phyloP scores from a whole-genome alignment of 805 yeast species.

The Candida dendrica region DNA sequence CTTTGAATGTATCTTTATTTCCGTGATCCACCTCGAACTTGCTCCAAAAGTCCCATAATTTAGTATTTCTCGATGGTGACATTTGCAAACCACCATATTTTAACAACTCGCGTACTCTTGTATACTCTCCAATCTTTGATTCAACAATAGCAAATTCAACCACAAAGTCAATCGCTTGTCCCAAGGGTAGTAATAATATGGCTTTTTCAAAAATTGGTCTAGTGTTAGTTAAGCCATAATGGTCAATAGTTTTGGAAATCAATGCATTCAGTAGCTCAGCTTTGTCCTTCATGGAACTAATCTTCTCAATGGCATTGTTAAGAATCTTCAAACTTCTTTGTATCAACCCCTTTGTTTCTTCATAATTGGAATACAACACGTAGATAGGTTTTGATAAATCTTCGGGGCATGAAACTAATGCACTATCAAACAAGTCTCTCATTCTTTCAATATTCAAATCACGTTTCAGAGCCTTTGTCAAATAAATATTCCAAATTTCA shows the following conservation, averaged over 20 bases:
- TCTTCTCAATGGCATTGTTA: conserved; percentile 30
- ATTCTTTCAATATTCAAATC: conserved; percentile 41
- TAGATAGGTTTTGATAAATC: conserved; percentile 41
- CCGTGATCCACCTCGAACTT: conserved; percentile 70
- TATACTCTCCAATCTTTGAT: conserved; percentile 38
- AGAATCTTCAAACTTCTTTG: conserved; percentile 43
- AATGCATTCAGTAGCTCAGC: conserved; percentile 36
- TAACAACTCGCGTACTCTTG: conserved; percentile 57
- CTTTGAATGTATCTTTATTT: conserved; percentile 61
- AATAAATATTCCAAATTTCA: conserved; percentile 68
- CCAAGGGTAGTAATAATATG: conserved; percentile 37
- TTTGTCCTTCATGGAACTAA: conserved; percentile 23
- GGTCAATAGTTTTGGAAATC: conserved; percentile 31
- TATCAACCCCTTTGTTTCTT: conserved; percentile 44
- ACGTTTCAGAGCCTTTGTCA: conserved; percentile 39
- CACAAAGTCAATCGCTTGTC: conserved; percentile 35
- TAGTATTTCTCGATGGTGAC: conserved; percentile 24
- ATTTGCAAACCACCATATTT: conserved; percentile 43
- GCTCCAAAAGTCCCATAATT: conserved; percentile 66
- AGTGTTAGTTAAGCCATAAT: conserved; percentile 34
- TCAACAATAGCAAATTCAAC: conserved; percentile 56
- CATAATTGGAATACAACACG: conserved; percentile 54
- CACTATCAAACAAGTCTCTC: conserved; percentile 69
- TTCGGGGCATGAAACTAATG: conserved; percentile 45
- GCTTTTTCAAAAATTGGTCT: conserved; percentile 48